phyloP scores from a whole-genome alignment of 495 filamentous ascomycete genomes.

The Echria macrotheca region DNA sequence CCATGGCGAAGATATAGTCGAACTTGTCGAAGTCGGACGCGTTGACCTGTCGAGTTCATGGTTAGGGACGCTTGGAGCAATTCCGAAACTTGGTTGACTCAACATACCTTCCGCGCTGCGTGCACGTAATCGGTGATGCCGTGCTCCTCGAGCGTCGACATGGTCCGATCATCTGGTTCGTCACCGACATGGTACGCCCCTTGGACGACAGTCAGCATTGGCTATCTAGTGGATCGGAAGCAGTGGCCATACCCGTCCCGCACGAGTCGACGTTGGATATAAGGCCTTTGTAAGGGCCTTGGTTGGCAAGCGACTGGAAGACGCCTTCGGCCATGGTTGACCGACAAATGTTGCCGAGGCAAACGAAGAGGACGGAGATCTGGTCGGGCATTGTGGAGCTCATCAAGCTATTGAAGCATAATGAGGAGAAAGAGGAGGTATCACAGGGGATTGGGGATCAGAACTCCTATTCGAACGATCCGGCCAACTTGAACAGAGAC shows the following conservation, averaged over 20 bases:
- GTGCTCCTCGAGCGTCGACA: conserved; percentile 69
- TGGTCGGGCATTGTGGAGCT: conserved; percentile 24
- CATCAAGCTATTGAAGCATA: too few species aligned
- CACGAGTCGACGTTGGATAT: conserved; percentile 77
- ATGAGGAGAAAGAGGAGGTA: conserved; percentile 1
- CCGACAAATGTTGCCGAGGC: conserved; percentile 91
- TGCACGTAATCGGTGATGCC: conserved; percentile 74
- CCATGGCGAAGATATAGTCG: conserved; percentile 95
- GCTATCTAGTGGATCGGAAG: not conserved
- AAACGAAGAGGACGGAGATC: conserved; percentile 88
- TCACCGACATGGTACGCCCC: conserved; percentile 71
- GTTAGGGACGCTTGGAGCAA: not conserved
- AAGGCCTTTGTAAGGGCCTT: conserved; percentile 47
- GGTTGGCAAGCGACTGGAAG: conserved; percentile 66
- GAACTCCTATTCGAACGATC: not conserved
- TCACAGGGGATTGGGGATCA: not conserved
- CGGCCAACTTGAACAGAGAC: too few species aligned
- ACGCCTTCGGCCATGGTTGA: conserved; percentile 96
- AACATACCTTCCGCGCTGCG: conserved; percentile 62
- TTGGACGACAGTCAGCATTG: conserved; percentile 11
- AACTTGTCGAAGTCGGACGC: conserved; percentile 67
- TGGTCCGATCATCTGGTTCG: conserved; percentile 74
- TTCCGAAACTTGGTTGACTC: not conserved
- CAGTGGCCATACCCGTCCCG: conserved; percentile 52
- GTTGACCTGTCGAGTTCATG: conserved; percentile 21